Percentiles rank a stretch among this genome's conserved stretches.
Evolutionary conservation across 2,329 filamentous ascomycete species (phyloP).

Genomic region (Rasamsonia emersonii): DNA sequence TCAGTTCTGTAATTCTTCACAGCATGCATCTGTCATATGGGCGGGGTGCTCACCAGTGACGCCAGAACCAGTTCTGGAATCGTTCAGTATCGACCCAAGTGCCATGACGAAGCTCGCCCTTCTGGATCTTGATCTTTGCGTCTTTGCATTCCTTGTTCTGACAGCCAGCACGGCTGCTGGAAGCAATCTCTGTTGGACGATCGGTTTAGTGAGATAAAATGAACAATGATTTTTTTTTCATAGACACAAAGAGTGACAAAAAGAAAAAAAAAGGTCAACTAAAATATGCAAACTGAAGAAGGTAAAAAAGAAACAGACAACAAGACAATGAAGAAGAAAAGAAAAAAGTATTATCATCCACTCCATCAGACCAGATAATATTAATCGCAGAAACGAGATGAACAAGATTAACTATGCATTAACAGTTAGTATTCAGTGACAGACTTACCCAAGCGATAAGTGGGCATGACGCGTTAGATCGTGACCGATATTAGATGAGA

Average conservation of each 20-base stretch:
- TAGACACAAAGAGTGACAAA: no score
- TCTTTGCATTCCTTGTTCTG: constrained; percentile 66
- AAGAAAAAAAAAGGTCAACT: neutral
- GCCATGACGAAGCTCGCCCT: constrained; percentile 72
- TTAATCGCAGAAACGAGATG: no score
- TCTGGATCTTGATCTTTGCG: constrained; percentile 58
- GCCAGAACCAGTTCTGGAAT: constrained; percentile 63
- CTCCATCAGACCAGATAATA: no score
- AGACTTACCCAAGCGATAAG: constrained; percentile 20
- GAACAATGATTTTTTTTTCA: no score
- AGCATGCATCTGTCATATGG: neutral
- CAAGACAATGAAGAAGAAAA: no score
- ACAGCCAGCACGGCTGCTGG: constrained; percentile 65
- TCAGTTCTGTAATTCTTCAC: neutral
- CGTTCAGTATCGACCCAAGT: constrained; percentile 56
- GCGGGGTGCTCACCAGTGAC: constrained; percentile 63
- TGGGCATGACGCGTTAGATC: constrained; percentile 13
- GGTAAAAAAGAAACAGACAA: neutral
- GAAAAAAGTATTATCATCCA: no score
- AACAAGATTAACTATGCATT: no score
- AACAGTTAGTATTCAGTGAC: no score
- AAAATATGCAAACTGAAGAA: neutral
- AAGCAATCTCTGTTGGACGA: constrained; percentile 61
- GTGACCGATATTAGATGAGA: no score
- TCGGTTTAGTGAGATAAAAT: constrained; percentile 1